Conservation (phyloP, 176 grass and related monocot species). For the Avena sativa region DNA sequence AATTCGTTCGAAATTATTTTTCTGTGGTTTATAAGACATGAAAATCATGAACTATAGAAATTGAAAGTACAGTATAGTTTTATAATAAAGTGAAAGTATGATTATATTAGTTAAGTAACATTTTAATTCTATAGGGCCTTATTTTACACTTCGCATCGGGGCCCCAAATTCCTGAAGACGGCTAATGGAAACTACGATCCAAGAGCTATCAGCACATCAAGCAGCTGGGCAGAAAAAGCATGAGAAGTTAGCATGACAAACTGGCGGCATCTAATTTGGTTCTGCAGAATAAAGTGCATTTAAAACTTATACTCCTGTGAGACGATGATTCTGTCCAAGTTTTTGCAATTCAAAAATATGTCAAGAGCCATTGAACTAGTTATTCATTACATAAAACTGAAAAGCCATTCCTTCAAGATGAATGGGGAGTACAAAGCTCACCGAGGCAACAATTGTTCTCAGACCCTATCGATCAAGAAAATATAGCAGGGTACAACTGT, state of each 20-base stretch:
- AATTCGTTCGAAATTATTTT: too few species aligned
- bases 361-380: neutral
- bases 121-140: too few species aligned
- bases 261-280: neutral
- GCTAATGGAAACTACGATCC: neutral
- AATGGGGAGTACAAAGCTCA: conserved; percentile 1
- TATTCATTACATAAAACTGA: neutral
- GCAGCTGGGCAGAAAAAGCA: conserved; percentile 39
- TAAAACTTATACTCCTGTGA: neutral
- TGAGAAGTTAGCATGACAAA: conserved; percentile 22
- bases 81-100: too few species aligned
- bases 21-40: too few species aligned
- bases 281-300: conserved; percentile 21
- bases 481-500: neutral
- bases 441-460: neutral
- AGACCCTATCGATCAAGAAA: conserved; percentile 18
- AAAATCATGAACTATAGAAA: too few species aligned
- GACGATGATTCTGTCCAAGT: neutral
- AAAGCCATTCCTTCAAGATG: neutral
- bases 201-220: conserved; percentile 36
- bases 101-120: too few species aligned
- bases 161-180: neutral
- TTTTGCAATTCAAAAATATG: conserved; percentile 3
- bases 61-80: too few species aligned
- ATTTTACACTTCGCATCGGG: too few species aligned